Percentiles rank a stretch among this genome's conserved stretches.
Evolutionary conservation across 2,329 filamentous ascomycete species (phyloP).

Genomic region (Geosmithia flava): DNA sequence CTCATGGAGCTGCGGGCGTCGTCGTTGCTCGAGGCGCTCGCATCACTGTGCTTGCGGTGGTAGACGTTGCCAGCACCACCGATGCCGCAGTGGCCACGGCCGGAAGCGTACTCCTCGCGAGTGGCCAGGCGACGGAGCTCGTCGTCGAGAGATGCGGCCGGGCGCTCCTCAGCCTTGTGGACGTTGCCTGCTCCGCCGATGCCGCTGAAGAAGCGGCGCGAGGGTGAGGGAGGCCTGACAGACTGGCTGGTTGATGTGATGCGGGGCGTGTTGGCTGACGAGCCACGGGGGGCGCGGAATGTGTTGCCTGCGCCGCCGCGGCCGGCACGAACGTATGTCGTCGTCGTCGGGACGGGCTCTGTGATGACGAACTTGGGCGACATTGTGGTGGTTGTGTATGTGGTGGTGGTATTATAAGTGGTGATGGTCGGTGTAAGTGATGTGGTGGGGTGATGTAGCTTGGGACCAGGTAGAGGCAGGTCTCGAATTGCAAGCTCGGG

Average conservation of each 20-base stretch:
- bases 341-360: constrained; percentile 34
- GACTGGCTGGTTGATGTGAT: constrained; percentile 14
- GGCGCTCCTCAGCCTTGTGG: constrained; percentile 30
- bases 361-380: constrained; percentile 30
- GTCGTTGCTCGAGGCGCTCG: constrained; percentile 6
- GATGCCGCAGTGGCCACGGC: constrained; percentile 50
- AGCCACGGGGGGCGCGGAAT: constrained; percentile 32
- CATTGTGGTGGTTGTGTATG: constrained; percentile 14
- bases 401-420: not conserved
- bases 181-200: constrained; percentile 56
- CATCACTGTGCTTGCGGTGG: constrained; percentile 23
- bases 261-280: constrained; percentile 25
- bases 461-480: not conserved
- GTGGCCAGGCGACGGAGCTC: constrained; percentile 29
- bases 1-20: constrained; percentile 22
- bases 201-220: constrained; percentile 48
- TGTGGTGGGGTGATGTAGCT: not conserved
- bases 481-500: not conserved
- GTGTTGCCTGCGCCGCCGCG: constrained; percentile 45
- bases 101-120: constrained; percentile 16
- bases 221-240: constrained; percentile 23
- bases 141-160: constrained; percentile 39
- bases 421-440: not conserved
- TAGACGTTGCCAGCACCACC: constrained; percentile 56
- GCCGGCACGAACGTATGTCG: constrained; percentile 38